These are phyloP conservation scores for Capsicum baccatum DNA, from an alignment of 257 asterid species.

Conservation along the genomic window DNA sequence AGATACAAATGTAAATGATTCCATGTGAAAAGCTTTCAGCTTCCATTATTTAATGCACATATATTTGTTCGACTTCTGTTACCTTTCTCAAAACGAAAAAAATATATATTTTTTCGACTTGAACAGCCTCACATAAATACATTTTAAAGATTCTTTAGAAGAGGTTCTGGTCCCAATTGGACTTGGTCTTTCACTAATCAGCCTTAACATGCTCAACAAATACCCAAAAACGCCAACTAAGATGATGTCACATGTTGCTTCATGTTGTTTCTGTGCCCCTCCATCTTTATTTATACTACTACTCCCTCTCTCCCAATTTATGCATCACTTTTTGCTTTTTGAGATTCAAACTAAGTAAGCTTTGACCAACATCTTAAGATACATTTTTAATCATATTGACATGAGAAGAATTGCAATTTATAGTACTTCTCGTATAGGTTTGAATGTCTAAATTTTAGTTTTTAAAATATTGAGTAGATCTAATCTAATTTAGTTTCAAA, in stretches of 20 bases:
- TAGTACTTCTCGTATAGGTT: not conserved
- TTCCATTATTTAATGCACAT: not conserved
- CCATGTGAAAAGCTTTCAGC: not conserved
- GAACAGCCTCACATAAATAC: constrained; percentile 1
- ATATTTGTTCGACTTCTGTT: not conserved
- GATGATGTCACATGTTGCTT: not conserved
- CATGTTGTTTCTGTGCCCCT: not conserved
- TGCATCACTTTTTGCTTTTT: not conserved
- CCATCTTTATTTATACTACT: not conserved
- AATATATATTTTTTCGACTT: constrained; percentile 15
- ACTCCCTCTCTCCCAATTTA: not conserved
- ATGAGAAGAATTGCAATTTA: not conserved
- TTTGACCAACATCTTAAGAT: not conserved
- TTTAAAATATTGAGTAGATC: not conserved
- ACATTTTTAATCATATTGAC: not conserved
- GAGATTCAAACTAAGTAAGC: not conserved
- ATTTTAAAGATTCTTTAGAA: not conserved
- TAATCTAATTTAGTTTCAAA: not conserved
- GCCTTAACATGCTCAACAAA: not conserved
- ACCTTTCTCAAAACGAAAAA: too few species aligned
- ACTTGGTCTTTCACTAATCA: constrained; percentile 12
- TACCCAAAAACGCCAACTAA: constrained; percentile 1
- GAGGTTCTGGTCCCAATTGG: not conserved
- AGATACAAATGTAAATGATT: not conserved
- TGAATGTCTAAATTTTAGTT: not conserved